These are phyloP conservation scores for Geotrichum fermentans DNA, from an alignment of 1,139 yeast genomes.

Conservation along the genomic window DNA sequence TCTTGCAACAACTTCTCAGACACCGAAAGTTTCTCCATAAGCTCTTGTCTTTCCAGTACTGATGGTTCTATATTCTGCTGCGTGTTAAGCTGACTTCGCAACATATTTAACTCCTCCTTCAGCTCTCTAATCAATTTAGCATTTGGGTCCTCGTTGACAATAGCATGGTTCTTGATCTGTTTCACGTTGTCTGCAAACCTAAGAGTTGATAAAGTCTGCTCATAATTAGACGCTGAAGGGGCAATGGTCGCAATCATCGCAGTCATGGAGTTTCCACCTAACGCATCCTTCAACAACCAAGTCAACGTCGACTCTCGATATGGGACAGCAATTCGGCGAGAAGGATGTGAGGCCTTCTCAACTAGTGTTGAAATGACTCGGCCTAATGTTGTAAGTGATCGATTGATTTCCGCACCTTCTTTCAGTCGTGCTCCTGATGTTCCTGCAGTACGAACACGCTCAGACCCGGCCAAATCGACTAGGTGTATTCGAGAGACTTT, in stretches of 20 bases:
- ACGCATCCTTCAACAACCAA: slow-evolving; percentile 56
- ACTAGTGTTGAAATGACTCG: slow-evolving; percentile 56
- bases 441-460: slow-evolving; percentile 60
- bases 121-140: slow-evolving; percentile 32
- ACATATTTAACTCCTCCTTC: slow-evolving; percentile 28
- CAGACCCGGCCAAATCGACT: slow-evolving; percentile 96
- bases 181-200: slow-evolving; percentile 47
- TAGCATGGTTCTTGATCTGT: slow-evolving; percentile 28
- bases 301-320: slow-evolving; percentile 60
- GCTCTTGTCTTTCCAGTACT: slow-evolving; percentile 17
- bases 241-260: slow-evolving; percentile 65
- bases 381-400: slow-evolving; percentile 80
- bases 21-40: slow-evolving; percentile 27
- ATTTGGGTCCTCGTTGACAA: slow-evolving; percentile 25
- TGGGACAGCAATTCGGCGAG: slow-evolving; percentile 42
- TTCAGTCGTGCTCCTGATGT: slow-evolving; percentile 57
- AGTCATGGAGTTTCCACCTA: slow-evolving; percentile 65
- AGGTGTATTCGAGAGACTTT: slow-evolving; percentile 46
- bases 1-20: slow-evolving; percentile 31
- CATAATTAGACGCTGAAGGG: slow-evolving; percentile 51
- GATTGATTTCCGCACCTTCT: slow-evolving; percentile 90
- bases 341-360: slow-evolving; percentile 24
- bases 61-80: slow-evolving; percentile 10
- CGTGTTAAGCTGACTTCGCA: slow-evolving; percentile 22
- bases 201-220: slow-evolving; percentile 59